These are phyloP conservation scores for Uronychia binucleata DNA, from an alignment of 73 alveolate genomes.

Conservation along the genomic window DNA sequence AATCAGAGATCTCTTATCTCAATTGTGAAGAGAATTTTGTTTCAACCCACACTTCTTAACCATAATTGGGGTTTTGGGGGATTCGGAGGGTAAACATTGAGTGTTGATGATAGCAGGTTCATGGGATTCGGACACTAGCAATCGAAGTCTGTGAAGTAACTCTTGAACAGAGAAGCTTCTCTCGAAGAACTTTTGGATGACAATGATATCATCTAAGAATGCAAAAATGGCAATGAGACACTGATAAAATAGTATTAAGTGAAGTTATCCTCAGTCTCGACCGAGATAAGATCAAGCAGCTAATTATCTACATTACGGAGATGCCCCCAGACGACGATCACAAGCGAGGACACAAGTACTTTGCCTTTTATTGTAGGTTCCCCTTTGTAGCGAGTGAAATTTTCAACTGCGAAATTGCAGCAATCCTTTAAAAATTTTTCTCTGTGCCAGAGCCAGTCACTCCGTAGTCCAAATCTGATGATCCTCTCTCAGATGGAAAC, in stretches of 20 bases:
- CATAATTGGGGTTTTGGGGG: not conserved
- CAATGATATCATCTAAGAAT: slow-evolving; percentile 63
- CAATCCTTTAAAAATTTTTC: slow-evolving; percentile 59
- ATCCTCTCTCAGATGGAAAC: slow-evolving; percentile 1
- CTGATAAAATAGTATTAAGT: slow-evolving; percentile 47
- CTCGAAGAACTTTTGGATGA: slow-evolving; percentile 65
- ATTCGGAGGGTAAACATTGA: not conserved
- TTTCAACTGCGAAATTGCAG: slow-evolving; percentile 59
- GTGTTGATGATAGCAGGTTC: not conserved
- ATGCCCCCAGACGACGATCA: slow-evolving; percentile 61
- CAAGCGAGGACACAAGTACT: slow-evolving; percentile 65
- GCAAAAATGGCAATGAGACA: slow-evolving; percentile 55
- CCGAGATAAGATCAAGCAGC: slow-evolving; percentile 56
- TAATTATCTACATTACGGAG: slow-evolving; percentile 50
- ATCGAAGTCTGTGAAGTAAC: slow-evolving; percentile 38
- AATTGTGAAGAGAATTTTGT: too few species aligned
- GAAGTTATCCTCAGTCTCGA: slow-evolving; percentile 22
- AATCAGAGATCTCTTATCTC: too few species aligned
- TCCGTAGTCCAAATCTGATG: not conserved
- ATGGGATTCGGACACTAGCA: not conserved
- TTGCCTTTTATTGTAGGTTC: slow-evolving; percentile 11
- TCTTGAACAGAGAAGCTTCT: slow-evolving; percentile 45
- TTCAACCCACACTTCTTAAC: too few species aligned
- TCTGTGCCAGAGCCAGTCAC: slow-evolving; percentile 51
- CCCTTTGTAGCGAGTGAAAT: slow-evolving; percentile 68